Evolutionary conservation across 805 yeast species (phyloP), one percentile per base, ranked within the genome.

Genomic region (Wickerhamiella shivajii): DNA sequence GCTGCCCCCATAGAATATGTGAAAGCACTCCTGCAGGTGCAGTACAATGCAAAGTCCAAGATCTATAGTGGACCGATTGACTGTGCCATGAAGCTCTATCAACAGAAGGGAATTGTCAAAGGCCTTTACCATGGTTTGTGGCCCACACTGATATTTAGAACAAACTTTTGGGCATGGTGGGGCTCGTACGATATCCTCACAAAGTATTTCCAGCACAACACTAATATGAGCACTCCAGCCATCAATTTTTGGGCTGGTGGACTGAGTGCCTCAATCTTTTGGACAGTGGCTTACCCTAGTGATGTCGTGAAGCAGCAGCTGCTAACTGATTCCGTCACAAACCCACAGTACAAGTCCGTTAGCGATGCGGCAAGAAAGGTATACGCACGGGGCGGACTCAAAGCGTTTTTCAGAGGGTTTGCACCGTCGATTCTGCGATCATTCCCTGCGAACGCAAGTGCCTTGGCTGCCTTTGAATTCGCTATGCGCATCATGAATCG

Each of bases 211-310:
- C 65, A 68, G 43, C 60, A 63, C 5, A 61, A 79, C 45, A 81
- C 93, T 1, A 55, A 58, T 24, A 43, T 81, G 64, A 69, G 76
- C 31, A 68, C 68, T 25, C 71, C 90, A 2, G 61, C 83, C 0
- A 65, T 83, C 38, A 83, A 81, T 53, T 83, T 83, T 58, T 83
- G 93, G 93, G 69, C 85, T 7, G 95, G 95, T 18, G 95, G 95
- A 0, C 58, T 81, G 29, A 68, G 83, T 31, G 94, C 94, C 3
- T 56, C 61, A 12, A 50, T 81, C 27, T 83, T 83, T 56, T 83
- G 94, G 94, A 69, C 77, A 12, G 69, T 77, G 24, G 94, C 94
- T 0, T 83, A 80, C 50, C 94, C 94, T 1, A 69, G 77, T 0
- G 95, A 83, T 54, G 93, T 84, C 18, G 75, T 84, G 17, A 84